A percentile compares a stretch with the other conserved stretches of the same genome.
phyloP scores from a whole-genome alignment of 352 stramenopile genomes.

The Globisporangium radiosum region DNA sequence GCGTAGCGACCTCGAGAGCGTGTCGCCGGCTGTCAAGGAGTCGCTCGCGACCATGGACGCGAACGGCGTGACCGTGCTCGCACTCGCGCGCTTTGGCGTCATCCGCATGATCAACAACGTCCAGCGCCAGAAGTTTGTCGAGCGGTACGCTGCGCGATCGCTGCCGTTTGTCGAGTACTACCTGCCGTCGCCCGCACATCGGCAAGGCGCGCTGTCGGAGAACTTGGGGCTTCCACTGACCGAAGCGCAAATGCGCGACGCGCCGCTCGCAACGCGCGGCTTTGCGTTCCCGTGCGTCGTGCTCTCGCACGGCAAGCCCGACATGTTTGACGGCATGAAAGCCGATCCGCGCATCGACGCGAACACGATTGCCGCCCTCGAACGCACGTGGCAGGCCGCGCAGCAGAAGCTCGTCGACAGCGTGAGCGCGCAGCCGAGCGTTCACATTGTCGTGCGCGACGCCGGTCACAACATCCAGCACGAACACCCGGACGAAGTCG shows the following conservation, averaged over 20 bases:
- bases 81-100: conserved; percentile 45
- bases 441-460: conserved; percentile 47
- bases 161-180: conserved; percentile 62
- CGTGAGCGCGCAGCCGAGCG: conserved; percentile 27
- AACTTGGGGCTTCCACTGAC: conserved; percentile 51
- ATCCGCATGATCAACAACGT: conserved; percentile 65
- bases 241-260: conserved; percentile 50
- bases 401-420: conserved; percentile 46
- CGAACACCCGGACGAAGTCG: conserved; percentile 57
- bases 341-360: conserved; percentile 38
- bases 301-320: conserved; percentile 52
- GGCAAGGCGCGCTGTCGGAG: conserved; percentile 43
- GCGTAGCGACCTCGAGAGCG: conserved; percentile 44
- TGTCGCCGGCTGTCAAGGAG: conserved; percentile 49
- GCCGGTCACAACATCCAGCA: conserved; percentile 70
- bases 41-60: conserved; percentile 51
- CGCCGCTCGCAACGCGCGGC: conserved; percentile 2
- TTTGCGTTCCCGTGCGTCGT: conserved; percentile 65
- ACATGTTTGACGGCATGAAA: conserved; percentile 72
- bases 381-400: conserved; percentile 59
- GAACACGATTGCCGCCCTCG: conserved; percentile 32
- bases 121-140: conserved; percentile 43
- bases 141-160: conserved; percentile 46
- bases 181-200: conserved; percentile 57
- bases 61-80: conserved; percentile 54